Percentiles rank a stretch among this genome's conserved stretches.
phyloP scores from a whole-genome alignment of 345 rosid genomes.

The Melastoma malabathricum region DNA sequence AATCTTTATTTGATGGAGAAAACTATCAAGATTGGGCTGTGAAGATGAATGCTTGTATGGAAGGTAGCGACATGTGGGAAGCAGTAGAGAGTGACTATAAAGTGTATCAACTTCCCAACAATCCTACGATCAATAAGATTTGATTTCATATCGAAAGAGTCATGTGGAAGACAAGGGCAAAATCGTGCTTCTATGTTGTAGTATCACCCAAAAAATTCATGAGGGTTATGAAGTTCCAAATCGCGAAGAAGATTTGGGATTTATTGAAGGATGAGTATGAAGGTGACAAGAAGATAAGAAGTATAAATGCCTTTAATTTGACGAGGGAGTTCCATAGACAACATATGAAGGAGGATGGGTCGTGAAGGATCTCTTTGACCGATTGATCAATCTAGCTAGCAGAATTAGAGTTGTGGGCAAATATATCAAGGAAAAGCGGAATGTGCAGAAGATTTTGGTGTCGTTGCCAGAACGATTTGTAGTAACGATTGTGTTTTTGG shows the following conservation, averaged over 20 bases:
- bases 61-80: slow-evolving; percentile 2
- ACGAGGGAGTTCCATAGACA: slow-evolving; percentile 1
- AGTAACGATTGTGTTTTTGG: neutral
- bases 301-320: neutral
- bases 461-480: neutral
- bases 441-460: too few species aligned
- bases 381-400: neutral
- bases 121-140: slow-evolving; percentile 1
- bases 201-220: neutral
- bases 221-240: too few species aligned
- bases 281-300: neutral
- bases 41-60: slow-evolving; percentile 2
- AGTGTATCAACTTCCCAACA: neutral
- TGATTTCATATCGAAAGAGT: neutral
- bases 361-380: neutral
- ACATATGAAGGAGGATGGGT: neutral
- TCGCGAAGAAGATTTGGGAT: too few species aligned
- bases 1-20: neutral
- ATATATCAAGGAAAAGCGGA: neutral
- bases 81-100: neutral
- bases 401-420: neutral
- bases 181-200: neutral
- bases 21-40: neutral
- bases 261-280: too few species aligned
- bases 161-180: neutral